Evolutionary conservation across 768 basidiomycete genomes (phyloP).

Genomic region (Trametes maxima): DNA sequence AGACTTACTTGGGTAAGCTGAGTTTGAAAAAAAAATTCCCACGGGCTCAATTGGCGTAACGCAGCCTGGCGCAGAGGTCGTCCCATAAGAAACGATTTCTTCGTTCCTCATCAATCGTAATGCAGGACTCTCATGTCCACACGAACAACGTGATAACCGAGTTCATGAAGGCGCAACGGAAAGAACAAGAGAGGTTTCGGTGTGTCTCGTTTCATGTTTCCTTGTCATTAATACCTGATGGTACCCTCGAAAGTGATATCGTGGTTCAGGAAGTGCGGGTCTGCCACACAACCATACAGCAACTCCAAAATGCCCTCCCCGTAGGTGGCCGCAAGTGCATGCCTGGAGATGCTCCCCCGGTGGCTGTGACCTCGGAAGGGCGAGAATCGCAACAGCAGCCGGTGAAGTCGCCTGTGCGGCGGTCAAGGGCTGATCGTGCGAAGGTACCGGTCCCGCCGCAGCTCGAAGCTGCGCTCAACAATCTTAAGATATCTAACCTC

Average conservation of each 20-base stretch:
- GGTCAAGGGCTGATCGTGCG: background rate
- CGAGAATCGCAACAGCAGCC: too few relatives aligned
- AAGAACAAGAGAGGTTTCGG: background rate
- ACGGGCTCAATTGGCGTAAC: too few relatives aligned
- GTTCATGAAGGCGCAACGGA: background rate
- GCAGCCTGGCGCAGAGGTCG: too few relatives aligned
- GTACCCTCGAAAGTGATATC: background rate
- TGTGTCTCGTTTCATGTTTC: background rate
- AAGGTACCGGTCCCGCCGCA: background rate
- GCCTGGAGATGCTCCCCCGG: background rate
- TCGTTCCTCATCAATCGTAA: background rate
- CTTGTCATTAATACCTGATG: background rate
- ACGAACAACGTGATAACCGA: background rate
- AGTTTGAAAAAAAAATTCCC: too few relatives aligned
- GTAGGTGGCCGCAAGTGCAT: background rate
- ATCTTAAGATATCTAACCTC: background rate
- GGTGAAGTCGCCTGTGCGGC: background rate
- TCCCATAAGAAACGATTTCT: background rate
- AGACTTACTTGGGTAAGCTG: too few relatives aligned
- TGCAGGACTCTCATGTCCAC: background rate
- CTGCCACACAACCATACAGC: background rate
- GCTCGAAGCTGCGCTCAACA: background rate
- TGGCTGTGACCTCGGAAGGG: too few relatives aligned
- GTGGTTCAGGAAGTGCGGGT: background rate
- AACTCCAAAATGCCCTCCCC: background rate